Conservation (phyloP, 768 basidiomycete genomes). For the Xerocomellus intermedius region DNA sequence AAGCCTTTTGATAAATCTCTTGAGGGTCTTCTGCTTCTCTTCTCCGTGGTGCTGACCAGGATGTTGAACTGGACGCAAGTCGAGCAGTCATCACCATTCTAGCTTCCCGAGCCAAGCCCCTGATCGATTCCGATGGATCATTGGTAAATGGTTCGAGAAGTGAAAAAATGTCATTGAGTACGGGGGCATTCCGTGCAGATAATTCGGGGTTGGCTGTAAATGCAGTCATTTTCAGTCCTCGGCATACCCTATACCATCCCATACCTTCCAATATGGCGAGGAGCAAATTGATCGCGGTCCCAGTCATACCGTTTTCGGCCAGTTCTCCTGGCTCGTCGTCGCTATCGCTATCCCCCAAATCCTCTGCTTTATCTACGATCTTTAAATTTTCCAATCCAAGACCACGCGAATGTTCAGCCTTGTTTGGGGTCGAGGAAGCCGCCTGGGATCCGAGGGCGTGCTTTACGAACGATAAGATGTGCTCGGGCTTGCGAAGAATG, state of each 20-base stretch:
- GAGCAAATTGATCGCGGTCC: slow-evolving; percentile 77
- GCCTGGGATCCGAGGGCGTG: slow-evolving; percentile 60
- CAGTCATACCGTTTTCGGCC: slow-evolving; percentile 62
- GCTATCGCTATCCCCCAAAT: slow-evolving; percentile 51
- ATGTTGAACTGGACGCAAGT: slow-evolving; percentile 56
- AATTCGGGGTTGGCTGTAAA: slow-evolving; percentile 51
- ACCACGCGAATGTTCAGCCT: slow-evolving; percentile 10
- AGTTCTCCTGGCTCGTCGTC: slow-evolving; percentile 48
- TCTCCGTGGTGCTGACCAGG: slow-evolving; percentile 18
- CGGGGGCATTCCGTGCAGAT: slow-evolving; percentile 56
- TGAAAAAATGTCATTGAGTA: slow-evolving; percentile 69
- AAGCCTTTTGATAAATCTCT: slow-evolving; percentile 79
- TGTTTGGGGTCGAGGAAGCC: slow-evolving; percentile 1
- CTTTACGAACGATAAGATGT: slow-evolving; percentile 81
- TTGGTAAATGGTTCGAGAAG: slow-evolving; percentile 58
- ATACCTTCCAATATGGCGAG: slow-evolving; percentile 86
- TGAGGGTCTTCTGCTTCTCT: slow-evolving; percentile 39
- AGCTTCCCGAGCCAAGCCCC: slow-evolving; percentile 71
- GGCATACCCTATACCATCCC: background rate
- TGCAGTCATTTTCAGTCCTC: background rate
- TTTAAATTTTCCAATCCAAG: slow-evolving; percentile 37
- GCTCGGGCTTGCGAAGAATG: slow-evolving; percentile 59
- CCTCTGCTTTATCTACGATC: slow-evolving; percentile 37
- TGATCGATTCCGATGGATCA: slow-evolving; percentile 46
- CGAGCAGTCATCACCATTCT: slow-evolving; percentile 82